These are phyloP conservation scores for Reutealis trisperma DNA, from an alignment of 345 rosid species.

Conservation along the genomic window DNA sequence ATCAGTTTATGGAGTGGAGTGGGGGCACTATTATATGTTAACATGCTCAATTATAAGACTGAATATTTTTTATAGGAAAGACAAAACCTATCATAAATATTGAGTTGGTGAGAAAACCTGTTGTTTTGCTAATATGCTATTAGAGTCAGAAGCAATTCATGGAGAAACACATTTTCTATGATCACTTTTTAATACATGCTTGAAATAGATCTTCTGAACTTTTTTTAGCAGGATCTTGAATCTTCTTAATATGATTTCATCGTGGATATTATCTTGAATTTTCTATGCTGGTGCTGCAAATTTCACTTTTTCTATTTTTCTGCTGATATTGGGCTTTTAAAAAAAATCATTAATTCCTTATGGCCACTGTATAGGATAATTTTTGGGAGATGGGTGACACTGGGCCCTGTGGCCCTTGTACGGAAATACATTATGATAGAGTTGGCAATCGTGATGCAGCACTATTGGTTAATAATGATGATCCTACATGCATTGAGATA, in stretches of 20 bases:
- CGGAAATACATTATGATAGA: constrained; percentile 94
- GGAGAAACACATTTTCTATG: background rate
- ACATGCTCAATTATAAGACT: background rate
- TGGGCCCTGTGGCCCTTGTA: constrained; percentile 99
- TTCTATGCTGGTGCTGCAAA: background rate
- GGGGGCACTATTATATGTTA: background rate
- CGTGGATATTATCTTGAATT: background rate
- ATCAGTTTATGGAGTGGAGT: background rate
- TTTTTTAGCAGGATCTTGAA: too few relatives aligned
- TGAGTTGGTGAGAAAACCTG: background rate
- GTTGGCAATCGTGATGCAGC: constrained; percentile 86
- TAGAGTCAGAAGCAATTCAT: background rate
- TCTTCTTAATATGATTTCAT: background rate
- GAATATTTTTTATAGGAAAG: background rate
- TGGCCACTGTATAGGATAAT: constrained; percentile 59
- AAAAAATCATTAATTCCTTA: background rate
- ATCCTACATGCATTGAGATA: constrained; percentile 98
- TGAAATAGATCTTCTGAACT: background rate
- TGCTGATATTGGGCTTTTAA: too few relatives aligned
- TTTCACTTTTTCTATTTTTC: background rate
- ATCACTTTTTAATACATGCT: too few relatives aligned
- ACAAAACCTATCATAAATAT: background rate
- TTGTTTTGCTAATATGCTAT: background rate
- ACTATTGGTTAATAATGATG: constrained; percentile 79
- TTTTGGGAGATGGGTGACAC: constrained; percentile 99